phyloP scores from a whole-genome alignment of 2,329 filamentous ascomycete species.

The Nothophoma quercina region DNA sequence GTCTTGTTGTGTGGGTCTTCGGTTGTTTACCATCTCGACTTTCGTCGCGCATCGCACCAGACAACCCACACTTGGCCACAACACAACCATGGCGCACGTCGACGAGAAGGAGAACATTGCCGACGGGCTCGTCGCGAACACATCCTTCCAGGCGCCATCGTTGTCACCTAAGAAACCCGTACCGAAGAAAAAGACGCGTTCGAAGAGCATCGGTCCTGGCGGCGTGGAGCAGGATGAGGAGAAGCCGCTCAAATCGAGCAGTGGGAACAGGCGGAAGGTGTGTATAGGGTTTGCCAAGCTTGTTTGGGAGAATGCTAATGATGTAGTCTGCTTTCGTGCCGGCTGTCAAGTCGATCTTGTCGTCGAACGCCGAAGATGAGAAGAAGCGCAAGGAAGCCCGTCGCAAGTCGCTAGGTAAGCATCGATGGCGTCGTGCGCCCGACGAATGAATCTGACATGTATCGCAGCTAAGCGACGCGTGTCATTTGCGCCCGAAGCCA shows the following conservation, averaged over 20 bases:
- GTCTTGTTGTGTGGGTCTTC: conserved; percentile 7
- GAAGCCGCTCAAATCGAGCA: conserved; percentile 72
- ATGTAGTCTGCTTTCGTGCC: conserved; percentile 56
- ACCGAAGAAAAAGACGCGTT: conserved; percentile 63
- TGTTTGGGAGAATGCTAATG: conserved; percentile 23
- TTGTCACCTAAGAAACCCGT: conserved; percentile 42
- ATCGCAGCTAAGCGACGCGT: conserved; percentile 80
- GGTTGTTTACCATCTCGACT: conserved; percentile 25
- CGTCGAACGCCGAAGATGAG: conserved; percentile 65
- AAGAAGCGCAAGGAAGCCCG: conserved; percentile 82
- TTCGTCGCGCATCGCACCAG: conserved; percentile 13
- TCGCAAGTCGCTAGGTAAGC: conserved; percentile 80
- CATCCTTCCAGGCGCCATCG: conserved; percentile 35
- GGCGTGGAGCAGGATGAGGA: conserved; percentile 90
- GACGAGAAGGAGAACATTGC: conserved; percentile 76
- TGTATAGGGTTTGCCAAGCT: conserved; percentile 24
- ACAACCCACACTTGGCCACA: conserved; percentile 21
- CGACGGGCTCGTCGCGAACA: conserved; percentile 46
- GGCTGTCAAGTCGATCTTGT: conserved; percentile 62
- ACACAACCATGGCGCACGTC: conserved; percentile 41
- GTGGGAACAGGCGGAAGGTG: conserved; percentile 83
- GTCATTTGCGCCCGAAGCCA: conserved; percentile 96
- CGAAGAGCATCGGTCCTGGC: conserved; percentile 95
- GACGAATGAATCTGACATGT: conserved; percentile 18
- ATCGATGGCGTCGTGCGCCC: background rate